Percentiles rank a stretch among this genome's conserved stretches.
Conservation (phyloP, 352 stramenopile genomes). For the Phytophthora pisi region DNA sequence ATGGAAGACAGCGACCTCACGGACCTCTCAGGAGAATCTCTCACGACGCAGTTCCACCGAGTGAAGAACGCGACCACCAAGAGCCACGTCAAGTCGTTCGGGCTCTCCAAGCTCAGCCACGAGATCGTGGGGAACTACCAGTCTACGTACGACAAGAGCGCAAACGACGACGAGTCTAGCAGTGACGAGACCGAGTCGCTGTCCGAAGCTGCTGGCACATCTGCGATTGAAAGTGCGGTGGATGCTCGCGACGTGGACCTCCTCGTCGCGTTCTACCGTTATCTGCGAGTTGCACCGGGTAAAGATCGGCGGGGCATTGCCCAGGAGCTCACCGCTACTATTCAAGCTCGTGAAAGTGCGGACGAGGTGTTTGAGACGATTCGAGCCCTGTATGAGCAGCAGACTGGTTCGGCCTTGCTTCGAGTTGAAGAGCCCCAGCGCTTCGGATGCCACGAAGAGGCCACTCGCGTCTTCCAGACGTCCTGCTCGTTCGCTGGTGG, state of each 20-base stretch:
- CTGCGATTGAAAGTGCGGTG: slow-evolving; percentile 40
- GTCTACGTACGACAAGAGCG: slow-evolving; percentile 69
- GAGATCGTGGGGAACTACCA: slow-evolving; percentile 88
- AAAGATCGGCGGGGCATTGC: slow-evolving; percentile 45
- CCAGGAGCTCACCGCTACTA: slow-evolving; percentile 43
- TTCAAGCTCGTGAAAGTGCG: slow-evolving; percentile 53
- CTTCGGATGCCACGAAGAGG: slow-evolving; percentile 47
- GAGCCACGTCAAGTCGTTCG: slow-evolving; percentile 87
- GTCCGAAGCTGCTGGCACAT: not conserved
- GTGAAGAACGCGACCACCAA: slow-evolving; percentile 79
- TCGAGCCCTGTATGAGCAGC: slow-evolving; percentile 37
- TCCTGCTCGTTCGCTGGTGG: slow-evolving; percentile 38
- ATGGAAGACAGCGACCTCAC: slow-evolving; percentile 91
- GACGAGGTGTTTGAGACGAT: slow-evolving; percentile 69
- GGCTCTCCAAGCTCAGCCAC: slow-evolving; percentile 53
- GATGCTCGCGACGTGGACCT: slow-evolving; percentile 76
- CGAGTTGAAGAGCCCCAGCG: slow-evolving; percentile 34
- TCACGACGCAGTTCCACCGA: slow-evolving; percentile 75
- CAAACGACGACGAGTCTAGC: slow-evolving; percentile 28
- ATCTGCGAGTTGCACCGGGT: slow-evolving; percentile 56
- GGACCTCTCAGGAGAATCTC: slow-evolving; percentile 76
- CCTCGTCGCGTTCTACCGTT: slow-evolving; percentile 81
- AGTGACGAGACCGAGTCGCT: slow-evolving; percentile 7
- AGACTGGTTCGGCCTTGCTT: slow-evolving; percentile 28
- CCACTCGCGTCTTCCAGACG: slow-evolving; percentile 36